Evolutionary conservation across 805 yeast genomes (phyloP).

Genomic region (Wickerhamiella sergipiensis): DNA sequence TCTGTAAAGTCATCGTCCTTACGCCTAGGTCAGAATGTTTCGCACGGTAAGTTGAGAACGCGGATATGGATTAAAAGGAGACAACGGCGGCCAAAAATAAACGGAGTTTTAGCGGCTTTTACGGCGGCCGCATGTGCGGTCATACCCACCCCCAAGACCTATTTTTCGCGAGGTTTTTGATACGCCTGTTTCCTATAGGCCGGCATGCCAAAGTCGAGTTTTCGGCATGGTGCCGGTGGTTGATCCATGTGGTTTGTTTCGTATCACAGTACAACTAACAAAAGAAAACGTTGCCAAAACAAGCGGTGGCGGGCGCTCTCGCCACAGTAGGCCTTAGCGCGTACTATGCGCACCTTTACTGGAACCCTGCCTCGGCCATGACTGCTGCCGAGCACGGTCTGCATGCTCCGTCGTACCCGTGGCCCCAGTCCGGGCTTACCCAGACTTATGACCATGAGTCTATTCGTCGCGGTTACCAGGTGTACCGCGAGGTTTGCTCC

Average conservation of each 20-base stretch:
- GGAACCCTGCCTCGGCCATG: conserved; percentile 85
- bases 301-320: conserved; percentile 35
- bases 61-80: too few species aligned
- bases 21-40: conserved; percentile 6
- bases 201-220: background rate
- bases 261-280: conserved; percentile 2
- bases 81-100: too few species aligned
- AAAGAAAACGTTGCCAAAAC: conserved; percentile 19
- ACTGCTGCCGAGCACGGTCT: conserved; percentile 98
- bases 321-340: conserved; percentile 66
- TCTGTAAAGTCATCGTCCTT: background rate
- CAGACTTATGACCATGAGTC: conserved; percentile 80
- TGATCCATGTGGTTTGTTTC: too few species aligned
- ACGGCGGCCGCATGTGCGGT: too few species aligned
- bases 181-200: background rate
- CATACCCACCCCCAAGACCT: too few species aligned
- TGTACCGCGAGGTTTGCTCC: conserved; percentile 97
- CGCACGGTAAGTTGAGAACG: conserved; percentile 5
- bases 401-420: conserved; percentile 83
- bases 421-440: conserved; percentile 74
- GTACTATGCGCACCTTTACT: conserved; percentile 66
- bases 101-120: too few species aligned
- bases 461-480: conserved; percentile 98
- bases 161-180: background rate
- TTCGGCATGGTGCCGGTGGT: background rate